Evolutionary conservation across 2,329 filamentous ascomycete genomes (phyloP), one percentile per base, ranked within the genome.

Genomic region (Hypocreales sp.): DNA sequence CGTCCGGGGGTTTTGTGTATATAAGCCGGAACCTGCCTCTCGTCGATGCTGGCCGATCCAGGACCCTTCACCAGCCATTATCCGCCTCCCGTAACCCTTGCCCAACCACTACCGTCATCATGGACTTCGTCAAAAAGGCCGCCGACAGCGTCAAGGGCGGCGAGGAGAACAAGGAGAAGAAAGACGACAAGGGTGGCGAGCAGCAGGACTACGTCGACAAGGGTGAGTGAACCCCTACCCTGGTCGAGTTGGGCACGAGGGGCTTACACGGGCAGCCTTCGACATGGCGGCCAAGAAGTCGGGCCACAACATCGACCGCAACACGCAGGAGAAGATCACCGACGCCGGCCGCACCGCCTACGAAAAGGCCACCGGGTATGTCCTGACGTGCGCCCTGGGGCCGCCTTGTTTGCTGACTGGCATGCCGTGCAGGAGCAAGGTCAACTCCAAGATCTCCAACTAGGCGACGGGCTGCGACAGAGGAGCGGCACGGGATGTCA

Each of bases 51-150:
- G n/a, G n/a, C n/a, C n/a, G n/a, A n/a, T n/a, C n/a, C n/a, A n/a
- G n/a, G n/a, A n/a, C n/a, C n/a, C n/a, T n/a, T n/a, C n/a, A n/a
- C n/a, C n/a, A n/a, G n/a, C n/a, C n/a, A n/a, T n/a, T n/a, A n/a
- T n/a, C n/a, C n/a, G n/a, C n/a, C n/a, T n/a, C n/a, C n/a, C n/a
- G n/a, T n/a, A n/a, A n/a, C n/a, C n/a, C n/a, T n/a, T n/a, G n/a
- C n/a, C n/a, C n/a, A n/a, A n/a, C n/a, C n/a, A n/a, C n/a, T n/a
- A n/a, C n/a, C n/a, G n/a, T n/a, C n/a, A n/a, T n/a, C n/a, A 56
- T 56, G 53, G 51, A 56, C 48, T 50, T 53, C 39, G 15, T 56
- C 45, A 55, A 55, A 39, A 49, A 51, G 27, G 47, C 48, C 28
- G 39, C 40, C 26, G 25, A 34, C 20, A 31, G 34, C 26, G 21